phyloP scores from a whole-genome alignment of 129 eudicot genomes.

The Flaveria bidentis region DNA sequence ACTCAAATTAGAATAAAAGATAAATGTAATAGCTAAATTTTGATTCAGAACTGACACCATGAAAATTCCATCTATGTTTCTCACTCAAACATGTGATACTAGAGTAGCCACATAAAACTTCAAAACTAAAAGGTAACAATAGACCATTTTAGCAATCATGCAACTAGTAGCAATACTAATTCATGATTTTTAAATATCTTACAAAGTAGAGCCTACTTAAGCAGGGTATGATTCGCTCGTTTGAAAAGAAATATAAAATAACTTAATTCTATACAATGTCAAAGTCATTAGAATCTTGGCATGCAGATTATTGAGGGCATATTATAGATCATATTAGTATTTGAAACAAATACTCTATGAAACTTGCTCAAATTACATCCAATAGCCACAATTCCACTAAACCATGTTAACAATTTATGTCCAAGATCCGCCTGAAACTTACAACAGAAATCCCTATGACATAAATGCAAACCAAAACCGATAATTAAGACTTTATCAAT shows the following conservation, averaged over 20 bases:
- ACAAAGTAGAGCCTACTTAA: neutral
- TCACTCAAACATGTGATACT: constrained; percentile 8
- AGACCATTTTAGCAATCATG: neutral
- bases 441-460: neutral
- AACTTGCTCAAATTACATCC: neutral
- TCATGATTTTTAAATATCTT: neutral
- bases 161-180: constrained; percentile 10
- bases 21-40: neutral
- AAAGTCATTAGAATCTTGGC: neutral
- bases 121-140: neutral
- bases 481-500: neutral
- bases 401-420: constrained; percentile 16
- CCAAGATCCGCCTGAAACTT: neutral
- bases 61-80: neutral
- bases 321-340: constrained; percentile 10
- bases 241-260: neutral
- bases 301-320: neutral
- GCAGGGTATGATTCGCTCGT: neutral
- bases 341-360: neutral
- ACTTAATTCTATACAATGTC: constrained; percentile 2
- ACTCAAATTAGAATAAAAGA: neutral
- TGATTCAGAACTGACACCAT: neutral
- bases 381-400: neutral
- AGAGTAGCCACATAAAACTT: neutral
- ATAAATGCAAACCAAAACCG: neutral